A percentile compares a stretch with the other conserved stretches of the same genome.
Evolutionary conservation across 1,139 yeast species (phyloP).

Genomic region (Yamadazyma mexicana): DNA sequence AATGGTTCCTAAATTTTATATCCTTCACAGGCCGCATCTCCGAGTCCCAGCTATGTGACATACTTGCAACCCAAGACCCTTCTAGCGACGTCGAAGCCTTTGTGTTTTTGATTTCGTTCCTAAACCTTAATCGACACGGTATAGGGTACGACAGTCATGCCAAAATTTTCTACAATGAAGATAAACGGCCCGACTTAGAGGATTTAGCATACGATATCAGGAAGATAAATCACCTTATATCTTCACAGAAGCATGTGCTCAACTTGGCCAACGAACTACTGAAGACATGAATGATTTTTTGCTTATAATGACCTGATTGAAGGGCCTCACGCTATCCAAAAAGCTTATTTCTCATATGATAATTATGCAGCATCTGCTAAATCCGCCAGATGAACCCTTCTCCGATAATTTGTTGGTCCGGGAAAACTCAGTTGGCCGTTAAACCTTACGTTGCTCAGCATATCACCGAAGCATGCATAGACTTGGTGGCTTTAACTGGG

Average conservation of each 20-base stretch:
- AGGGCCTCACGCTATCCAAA: background rate
- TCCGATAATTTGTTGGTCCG: too few relatives aligned
- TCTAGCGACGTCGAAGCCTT: constrained; percentile 9
- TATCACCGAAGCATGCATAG: too few relatives aligned
- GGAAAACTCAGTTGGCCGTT: too few relatives aligned
- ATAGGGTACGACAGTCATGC: constrained; percentile 14
- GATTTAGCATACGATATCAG: constrained; percentile 3
- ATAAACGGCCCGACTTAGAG: too few relatives aligned
- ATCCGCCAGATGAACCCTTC: too few relatives aligned
- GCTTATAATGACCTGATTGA: too few relatives aligned
- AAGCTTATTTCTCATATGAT: background rate
- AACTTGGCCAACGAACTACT: constrained; percentile 2
- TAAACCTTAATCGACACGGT: constrained; percentile 13
- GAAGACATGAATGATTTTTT: constrained; percentile 6
- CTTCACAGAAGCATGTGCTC: constrained; percentile 2
- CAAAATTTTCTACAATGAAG: constrained; percentile 12
- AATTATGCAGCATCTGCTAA: background rate
- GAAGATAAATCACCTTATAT: constrained; percentile 1
- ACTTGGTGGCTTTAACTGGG: too few relatives aligned
- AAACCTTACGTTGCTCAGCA: too few relatives aligned
- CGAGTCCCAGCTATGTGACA: constrained; percentile 4
- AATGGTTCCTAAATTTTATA: constrained; percentile 16
- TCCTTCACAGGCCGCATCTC: constrained; percentile 14
- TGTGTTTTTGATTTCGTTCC: constrained; percentile 12
- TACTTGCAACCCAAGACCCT: constrained; percentile 6